Evolutionary conservation across 2,329 filamentous ascomycete species (phyloP).

Genomic region (Aureobasidium leucospermi): DNA sequence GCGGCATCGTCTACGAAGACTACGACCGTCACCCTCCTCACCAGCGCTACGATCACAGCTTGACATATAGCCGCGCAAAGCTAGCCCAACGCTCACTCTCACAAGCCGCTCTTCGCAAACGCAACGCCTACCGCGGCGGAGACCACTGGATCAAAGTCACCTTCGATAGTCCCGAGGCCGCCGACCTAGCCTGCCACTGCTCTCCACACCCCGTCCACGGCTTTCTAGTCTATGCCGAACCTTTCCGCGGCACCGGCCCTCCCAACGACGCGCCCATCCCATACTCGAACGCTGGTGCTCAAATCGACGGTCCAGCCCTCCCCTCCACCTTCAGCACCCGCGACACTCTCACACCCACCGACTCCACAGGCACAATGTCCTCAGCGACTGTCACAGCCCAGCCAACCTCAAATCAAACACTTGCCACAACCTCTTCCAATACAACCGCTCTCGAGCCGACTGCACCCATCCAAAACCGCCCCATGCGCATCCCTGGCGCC

Average conservation of each 20-base stretch:
- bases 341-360: slow-evolving; percentile 26
- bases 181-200: slow-evolving; percentile 41
- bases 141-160: slow-evolving; percentile 74
- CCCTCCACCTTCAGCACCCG: slow-evolving; percentile 27
- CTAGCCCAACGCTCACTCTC: slow-evolving; percentile 62
- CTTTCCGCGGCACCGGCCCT: slow-evolving; percentile 38
- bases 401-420: slow-evolving; percentile 1
- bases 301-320: slow-evolving; percentile 22
- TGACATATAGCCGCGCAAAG: slow-evolving; percentile 65
- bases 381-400: slow-evolving; percentile 32
- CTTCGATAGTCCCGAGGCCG: slow-evolving; percentile 42
- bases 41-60: slow-evolving; percentile 63
- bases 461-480: slow-evolving; percentile 14
- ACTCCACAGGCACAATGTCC: slow-evolving; percentile 32
- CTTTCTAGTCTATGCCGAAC: slow-evolving; percentile 41
- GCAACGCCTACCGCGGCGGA: slow-evolving; percentile 74
- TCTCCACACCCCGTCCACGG: slow-evolving; percentile 42
- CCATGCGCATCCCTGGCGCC: slow-evolving; percentile 29
- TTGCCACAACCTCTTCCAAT: not conserved
- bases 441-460: slow-evolving; percentile 14
- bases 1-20: slow-evolving; percentile 80
- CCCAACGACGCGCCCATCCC: slow-evolving; percentile 36
- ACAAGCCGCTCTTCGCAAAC: slow-evolving; percentile 65
- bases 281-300: slow-evolving; percentile 29
- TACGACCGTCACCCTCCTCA: slow-evolving; percentile 79